These are phyloP conservation scores for Rhynchospora pubera DNA, from an alignment of 176 grass and related monocot species.

Conservation along the genomic window DNA sequence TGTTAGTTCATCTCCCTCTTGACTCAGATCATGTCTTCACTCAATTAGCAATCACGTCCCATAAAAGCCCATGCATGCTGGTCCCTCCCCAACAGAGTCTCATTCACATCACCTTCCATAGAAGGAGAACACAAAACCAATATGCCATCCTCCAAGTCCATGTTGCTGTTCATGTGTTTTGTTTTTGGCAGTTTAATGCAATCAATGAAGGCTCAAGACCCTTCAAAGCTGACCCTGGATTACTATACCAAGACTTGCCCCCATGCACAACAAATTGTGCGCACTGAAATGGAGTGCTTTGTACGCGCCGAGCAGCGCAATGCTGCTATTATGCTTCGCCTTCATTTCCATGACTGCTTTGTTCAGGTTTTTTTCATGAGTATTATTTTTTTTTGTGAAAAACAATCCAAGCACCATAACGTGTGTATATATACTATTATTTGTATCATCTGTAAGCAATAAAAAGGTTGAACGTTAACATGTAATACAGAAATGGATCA, in stretches of 20 bases:
- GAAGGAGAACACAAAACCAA: constrained; percentile 3
- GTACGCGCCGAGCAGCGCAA: constrained; percentile 58
- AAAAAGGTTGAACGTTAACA: not conserved
- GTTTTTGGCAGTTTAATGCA: constrained; percentile 16
- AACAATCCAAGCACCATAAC: not conserved
- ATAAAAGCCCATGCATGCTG: constrained; percentile 18
- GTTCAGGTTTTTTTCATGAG: constrained; percentile 46
- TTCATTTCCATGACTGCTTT: constrained; percentile 96
- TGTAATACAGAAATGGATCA: not conserved
- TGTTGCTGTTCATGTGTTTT: constrained; percentile 17
- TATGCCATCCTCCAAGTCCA: constrained; percentile 19
- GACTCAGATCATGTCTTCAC: constrained; percentile 30
- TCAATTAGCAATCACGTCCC: not conserved
- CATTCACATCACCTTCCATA: not conserved
- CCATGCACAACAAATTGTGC: constrained; percentile 46
- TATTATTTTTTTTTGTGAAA: not conserved
- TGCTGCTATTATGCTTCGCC: constrained; percentile 67
- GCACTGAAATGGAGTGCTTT: constrained; percentile 70
- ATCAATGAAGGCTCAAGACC: constrained; percentile 39
- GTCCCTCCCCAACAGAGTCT: constrained; percentile 15
- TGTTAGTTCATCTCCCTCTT: constrained; percentile 82
- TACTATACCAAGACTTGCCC: constrained; percentile 90
- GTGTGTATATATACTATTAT: not conserved
- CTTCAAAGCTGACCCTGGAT: constrained; percentile 57
- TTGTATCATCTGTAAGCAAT: not conserved